Base-by-base conservation (phyloP, 2,329 filamentous ascomycete genomes). In the Phialophora tarda region DNA sequence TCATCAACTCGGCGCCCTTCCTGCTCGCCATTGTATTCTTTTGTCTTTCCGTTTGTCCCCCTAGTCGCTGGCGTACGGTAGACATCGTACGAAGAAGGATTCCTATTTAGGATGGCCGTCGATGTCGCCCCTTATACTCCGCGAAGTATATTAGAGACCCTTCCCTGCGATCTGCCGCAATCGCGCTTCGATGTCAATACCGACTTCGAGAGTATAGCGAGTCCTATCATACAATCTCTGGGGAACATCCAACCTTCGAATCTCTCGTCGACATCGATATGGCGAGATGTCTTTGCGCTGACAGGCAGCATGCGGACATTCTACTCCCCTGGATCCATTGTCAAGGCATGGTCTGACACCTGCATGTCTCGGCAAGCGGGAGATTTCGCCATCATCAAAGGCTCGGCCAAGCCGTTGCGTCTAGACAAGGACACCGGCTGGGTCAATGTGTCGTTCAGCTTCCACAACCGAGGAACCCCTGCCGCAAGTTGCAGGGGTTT, bases 231-330 rank as follows among this genome's bases (percentile, higher is more conserved):
- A 14, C 34, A 59, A 5, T 63, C 48, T n/a, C 47, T 68, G 4
- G 38, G 30, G 6, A 8, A 48, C 4, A 55, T 68, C 24, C 26
- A 34, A 17, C 11, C 23, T 24, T 50, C 44, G 51, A 44, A 50
- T 5, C 55, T 68, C 4, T 59, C 59, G 10, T 12, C 56, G 14
- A 30, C 23, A 8, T 41, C 73, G 10, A 60, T 75, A 14, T 75
- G 73, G 73, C 65, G 72, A 11, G 74, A 75, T 50, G 50, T 68
- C n/a, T 74, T 71, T 53, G 71, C 71, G 8, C 61, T 75, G 26
- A 75, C 70, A 1, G 73, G 74, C 23, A 73, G 69, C 4, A 38
- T 72, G 28, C 67, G 74, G 28, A 75, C 71, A 4, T 69, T 74
- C 47, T 72, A 73, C 48, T 67, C 67, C 10, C 61, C 70, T 4